These are phyloP conservation scores for maize (Zea mays) DNA, from an alignment of 176 grass and related monocot genomes.

Conservation along the genomic window Zm-B73-REFERENCE-NAM-5.0 NC_050098.1:183561501-183562000, in stretches of 20 bases:
- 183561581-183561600: not conserved
- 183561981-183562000: not conserved
- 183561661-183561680: not conserved
- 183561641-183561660: not conserved
- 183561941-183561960: slow-evolving; percentile 31
- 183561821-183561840: not conserved
- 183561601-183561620: slow-evolving; percentile 1
- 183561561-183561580: not conserved
- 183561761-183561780: not conserved
- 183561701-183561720: slow-evolving; percentile 44
- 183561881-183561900: not conserved
- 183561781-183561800: not conserved
- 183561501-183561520: not conserved
- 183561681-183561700: not conserved
- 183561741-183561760: not conserved
- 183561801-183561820: slow-evolving; percentile 32
- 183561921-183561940: slow-evolving; percentile 1
- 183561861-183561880: slow-evolving; percentile 23
- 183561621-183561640: not conserved
- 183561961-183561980: slow-evolving; percentile 1
- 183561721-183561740: not conserved
- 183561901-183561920: not conserved
- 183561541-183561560: not conserved
- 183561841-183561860: not conserved
- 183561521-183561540: not conserved